These are phyloP conservation scores for Cryphonectria japonica DNA, from an alignment of 2,329 filamentous ascomycete genomes.

Conservation along the genomic window DNA sequence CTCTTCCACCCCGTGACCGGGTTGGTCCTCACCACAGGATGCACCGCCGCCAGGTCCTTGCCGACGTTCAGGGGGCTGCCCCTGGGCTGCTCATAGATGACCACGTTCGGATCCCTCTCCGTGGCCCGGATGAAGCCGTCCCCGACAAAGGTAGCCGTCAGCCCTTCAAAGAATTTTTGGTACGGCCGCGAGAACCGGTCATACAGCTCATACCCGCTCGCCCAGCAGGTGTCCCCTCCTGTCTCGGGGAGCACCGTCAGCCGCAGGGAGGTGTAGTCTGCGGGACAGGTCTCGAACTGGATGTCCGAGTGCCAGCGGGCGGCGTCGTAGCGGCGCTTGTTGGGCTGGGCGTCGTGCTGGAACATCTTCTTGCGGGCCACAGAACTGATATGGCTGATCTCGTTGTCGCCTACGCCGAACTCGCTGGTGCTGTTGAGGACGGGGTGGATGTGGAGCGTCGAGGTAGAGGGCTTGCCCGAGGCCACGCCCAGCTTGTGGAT, in stretches of 20 bases:
- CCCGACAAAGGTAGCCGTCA: slow-evolving; percentile 52
- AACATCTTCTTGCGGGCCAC: slow-evolving; percentile 41
- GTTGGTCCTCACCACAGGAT: slow-evolving; percentile 37
- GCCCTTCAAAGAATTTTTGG: slow-evolving; percentile 54
- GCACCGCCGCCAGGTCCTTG: slow-evolving; percentile 32
- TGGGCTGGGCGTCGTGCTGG: slow-evolving; percentile 32
- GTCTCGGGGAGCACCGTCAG: slow-evolving; percentile 59
- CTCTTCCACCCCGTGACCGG: slow-evolving; percentile 38
- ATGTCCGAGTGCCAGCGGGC: slow-evolving; percentile 58
- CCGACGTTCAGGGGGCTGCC: slow-evolving; percentile 34
- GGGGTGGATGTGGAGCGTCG: slow-evolving; percentile 53
- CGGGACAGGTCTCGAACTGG: slow-evolving; percentile 61
- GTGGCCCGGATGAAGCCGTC: slow-evolving; percentile 44
- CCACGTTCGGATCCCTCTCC: slow-evolving; percentile 34
- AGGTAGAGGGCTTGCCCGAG: slow-evolving; percentile 51
- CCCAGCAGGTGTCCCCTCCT: slow-evolving; percentile 64
- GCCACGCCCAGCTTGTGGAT: slow-evolving; percentile 52
- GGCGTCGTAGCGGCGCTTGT: slow-evolving; percentile 38
- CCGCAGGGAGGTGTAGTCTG: slow-evolving; percentile 65
- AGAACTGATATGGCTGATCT: slow-evolving; percentile 52
- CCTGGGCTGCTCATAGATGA: slow-evolving; percentile 40
- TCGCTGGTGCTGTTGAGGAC: slow-evolving; percentile 46
- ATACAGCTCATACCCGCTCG: slow-evolving; percentile 64
- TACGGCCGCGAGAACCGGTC: slow-evolving; percentile 57
- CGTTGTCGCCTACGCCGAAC: slow-evolving; percentile 43